Percentiles rank a stretch among this genome's conserved stretches.
phyloP scores from a whole-genome alignment of 257 asterid species.

The Salvia miltiorrhiza region DNA sequence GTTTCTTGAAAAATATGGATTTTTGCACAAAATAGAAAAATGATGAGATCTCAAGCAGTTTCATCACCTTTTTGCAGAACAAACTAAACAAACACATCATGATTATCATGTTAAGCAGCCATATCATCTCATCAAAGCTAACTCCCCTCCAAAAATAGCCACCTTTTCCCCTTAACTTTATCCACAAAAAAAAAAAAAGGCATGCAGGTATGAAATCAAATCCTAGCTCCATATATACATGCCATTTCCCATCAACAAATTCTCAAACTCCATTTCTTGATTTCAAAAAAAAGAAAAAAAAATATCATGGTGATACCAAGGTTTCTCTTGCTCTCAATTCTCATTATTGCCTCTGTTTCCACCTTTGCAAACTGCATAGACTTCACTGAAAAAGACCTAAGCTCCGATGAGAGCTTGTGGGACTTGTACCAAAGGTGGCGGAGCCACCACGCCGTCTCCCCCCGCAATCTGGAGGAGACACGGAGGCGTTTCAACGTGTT shows the following conservation, averaged over 20 bases:
- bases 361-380: slow-evolving; percentile 50
- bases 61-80: slow-evolving; percentile 23
- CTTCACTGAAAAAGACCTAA: slow-evolving; percentile 66
- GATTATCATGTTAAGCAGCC: slow-evolving; percentile 14
- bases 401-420: slow-evolving; percentile 82
- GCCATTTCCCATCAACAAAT: neutral
- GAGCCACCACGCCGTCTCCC: slow-evolving; percentile 70
- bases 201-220: slow-evolving; percentile 5
- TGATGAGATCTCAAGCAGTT: neutral
- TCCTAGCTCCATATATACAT: neutral
- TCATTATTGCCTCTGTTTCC: slow-evolving; percentile 31
- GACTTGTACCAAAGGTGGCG: slow-evolving; percentile 75
- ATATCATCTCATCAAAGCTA: slow-evolving; percentile 9
- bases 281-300: slow-evolving; percentile 6
- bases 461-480: slow-evolving; percentile 62
- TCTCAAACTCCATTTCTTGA: neutral
- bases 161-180: slow-evolving; percentile 32
- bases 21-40: slow-evolving; percentile 10
- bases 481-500: slow-evolving; percentile 74
- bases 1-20: neutral
- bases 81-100: slow-evolving; percentile 26
- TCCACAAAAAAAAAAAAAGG: slow-evolving; percentile 1
- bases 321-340: slow-evolving; percentile 30
- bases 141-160: slow-evolving; percentile 42
- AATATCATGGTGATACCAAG: slow-evolving; percentile 38